phyloP scores from a whole-genome alignment of 1,139 yeast genomes.

The Pichia sp. region DNA sequence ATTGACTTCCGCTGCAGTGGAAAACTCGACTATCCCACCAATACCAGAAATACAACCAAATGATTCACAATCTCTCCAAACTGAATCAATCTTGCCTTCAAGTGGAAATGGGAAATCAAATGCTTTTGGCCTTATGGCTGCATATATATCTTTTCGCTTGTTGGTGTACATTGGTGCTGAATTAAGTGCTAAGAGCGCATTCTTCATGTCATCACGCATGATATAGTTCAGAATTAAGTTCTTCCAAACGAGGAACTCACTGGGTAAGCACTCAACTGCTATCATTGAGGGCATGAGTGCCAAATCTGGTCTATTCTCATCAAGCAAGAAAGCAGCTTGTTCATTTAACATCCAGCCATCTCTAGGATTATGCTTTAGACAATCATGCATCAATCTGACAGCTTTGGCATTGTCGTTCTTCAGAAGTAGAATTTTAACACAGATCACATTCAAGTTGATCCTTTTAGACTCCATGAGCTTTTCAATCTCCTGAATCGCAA shows the following conservation, averaged over 20 bases:
- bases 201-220: conserved; percentile 58
- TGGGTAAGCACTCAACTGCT: conserved; percentile 76
- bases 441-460: conserved; percentile 43
- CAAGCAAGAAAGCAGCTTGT: conserved; percentile 68
- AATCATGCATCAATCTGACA: conserved; percentile 55
- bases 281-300: conserved; percentile 70
- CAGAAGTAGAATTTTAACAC: conserved; percentile 44
- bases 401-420: conserved; percentile 79
- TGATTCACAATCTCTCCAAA: conserved; percentile 40
- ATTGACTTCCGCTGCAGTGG: conserved; percentile 35
- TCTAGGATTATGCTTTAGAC: conserved; percentile 50
- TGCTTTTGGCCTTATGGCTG: conserved; percentile 61
- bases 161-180: conserved; percentile 88
- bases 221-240: conserved; percentile 67
- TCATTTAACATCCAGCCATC: conserved; percentile 52
- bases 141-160: conserved; percentile 50
- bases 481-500: conserved; percentile 48
- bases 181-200: conserved; percentile 76
- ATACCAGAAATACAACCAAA: conserved; percentile 50
- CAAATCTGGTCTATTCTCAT: conserved; percentile 58
- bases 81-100: conserved; percentile 54
- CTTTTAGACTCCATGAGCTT: conserved; percentile 26
- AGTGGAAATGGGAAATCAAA: conserved; percentile 71
- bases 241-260: conserved; percentile 83
- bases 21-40: conserved; percentile 39